Evolutionary conservation across 495 filamentous ascomycete species (phyloP), one percentile per base, ranked within the genome.

Genomic region (Lophium mytilinum): DNA sequence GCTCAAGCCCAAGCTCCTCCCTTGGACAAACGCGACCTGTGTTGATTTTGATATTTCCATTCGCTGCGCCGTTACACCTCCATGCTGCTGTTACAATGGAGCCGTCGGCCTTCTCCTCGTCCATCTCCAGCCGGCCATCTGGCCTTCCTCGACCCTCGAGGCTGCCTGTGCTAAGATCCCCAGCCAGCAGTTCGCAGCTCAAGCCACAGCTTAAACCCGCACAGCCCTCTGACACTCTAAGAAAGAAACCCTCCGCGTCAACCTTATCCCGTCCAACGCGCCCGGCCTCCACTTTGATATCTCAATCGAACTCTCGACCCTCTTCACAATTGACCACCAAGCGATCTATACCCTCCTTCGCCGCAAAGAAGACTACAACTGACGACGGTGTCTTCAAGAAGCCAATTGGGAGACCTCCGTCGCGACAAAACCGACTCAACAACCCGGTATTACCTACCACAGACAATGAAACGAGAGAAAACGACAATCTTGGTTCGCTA

Each of bases 91-190:
- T 40, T 43, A 52, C 42, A 18, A 70, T 70, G 68, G 68, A 69
- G 17, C 56, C 61, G 3, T 48, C 60, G 3, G 56, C 69, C 14
- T 57, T 58, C 18, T 59, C 69, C 17, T 57, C 60, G 18, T 53
- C 53, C 24, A 55, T 60, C 30, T 37, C 45, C 12, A 52, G 58
- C 24, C 24, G 24, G 19, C 49, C 68, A 21, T 71, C 69, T 37
- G 69, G 65, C 14, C 65, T 70, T 45, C 69, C 70, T 55, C 64
- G 69, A 24, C 59, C 60, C 1, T 71, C 66, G 7, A 52, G 67
- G 3, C 57, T 72, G 12, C 70, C 70, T 3, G 63, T 70, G 30
- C 64, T 63, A 17, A 61, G 50, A 21, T 52, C 53, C 10, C 57
- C 55, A 8, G 39, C 35, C 33, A 57, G 37, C 45, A 54, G 48